Evolutionary conservation across 140 eudicot species (phyloP).

Genomic region (Erigeron philadelphicus): DNA sequence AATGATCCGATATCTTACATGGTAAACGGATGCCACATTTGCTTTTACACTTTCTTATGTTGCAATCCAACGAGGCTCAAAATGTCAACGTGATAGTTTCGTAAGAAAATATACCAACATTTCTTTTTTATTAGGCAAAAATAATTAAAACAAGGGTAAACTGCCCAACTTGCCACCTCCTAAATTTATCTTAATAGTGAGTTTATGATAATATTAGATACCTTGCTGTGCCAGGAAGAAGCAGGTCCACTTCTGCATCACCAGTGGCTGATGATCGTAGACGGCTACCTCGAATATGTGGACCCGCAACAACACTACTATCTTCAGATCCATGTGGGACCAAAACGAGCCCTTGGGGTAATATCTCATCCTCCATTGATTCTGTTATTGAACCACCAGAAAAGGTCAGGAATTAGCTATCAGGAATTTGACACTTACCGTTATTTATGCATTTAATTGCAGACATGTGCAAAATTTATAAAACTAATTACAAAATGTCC

Average conservation of each 20-base stretch:
- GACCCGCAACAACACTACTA: slow-evolving; percentile 67
- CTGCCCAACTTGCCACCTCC: too few relatives aligned
- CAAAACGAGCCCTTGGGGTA: slow-evolving; percentile 89
- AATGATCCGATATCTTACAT: too few relatives aligned
- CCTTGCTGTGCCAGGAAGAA: slow-evolving; percentile 98
- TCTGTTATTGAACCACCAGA: slow-evolving; percentile 36
- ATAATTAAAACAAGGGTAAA: too few relatives aligned
- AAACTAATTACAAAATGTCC: neutral
- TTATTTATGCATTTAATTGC: neutral
- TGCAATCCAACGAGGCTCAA: too few relatives aligned
- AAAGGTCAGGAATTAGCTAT: slow-evolving; percentile 1
- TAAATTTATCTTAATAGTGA: neutral
- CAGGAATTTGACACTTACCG: neutral
- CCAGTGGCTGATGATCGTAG: slow-evolving; percentile 80
- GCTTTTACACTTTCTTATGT: too few relatives aligned
- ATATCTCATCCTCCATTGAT: slow-evolving; percentile 72
- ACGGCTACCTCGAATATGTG: slow-evolving; percentile 89
- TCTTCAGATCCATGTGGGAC: slow-evolving; percentile 78
- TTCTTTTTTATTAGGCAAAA: too few relatives aligned
- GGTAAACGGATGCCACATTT: too few relatives aligned
- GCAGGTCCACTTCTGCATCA: slow-evolving; percentile 90
- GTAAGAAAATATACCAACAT: too few relatives aligned
- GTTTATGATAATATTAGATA: slow-evolving; percentile 21
- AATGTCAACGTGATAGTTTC: too few relatives aligned
- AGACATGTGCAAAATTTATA: neutral